phyloP scores from a whole-genome alignment of 2,329 filamentous ascomycete species.

The Thelonectria olida region DNA sequence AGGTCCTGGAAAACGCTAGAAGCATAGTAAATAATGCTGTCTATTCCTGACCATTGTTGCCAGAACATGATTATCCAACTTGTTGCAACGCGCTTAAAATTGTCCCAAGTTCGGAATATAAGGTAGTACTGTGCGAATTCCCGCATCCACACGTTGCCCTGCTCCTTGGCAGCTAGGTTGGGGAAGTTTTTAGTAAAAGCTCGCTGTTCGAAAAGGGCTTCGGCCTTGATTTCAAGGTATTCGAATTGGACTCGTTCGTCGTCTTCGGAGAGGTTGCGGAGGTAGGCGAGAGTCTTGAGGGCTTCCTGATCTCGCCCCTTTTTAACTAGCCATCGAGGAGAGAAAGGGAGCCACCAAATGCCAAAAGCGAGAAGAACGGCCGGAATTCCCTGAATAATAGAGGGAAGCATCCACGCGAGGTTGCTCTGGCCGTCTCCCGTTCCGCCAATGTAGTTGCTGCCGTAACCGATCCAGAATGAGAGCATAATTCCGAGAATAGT shows the following conservation, averaged over 20 bases:
- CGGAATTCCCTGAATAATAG: conserved; percentile 55
- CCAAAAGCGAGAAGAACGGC: conserved; percentile 68
- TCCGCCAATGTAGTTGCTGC: conserved; percentile 58
- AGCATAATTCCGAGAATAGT: conserved; percentile 55
- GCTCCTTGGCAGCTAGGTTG: conserved; percentile 51
- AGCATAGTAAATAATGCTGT: conserved; percentile 56
- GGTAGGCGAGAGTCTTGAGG: conserved; percentile 59
- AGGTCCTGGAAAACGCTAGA: conserved; percentile 71
- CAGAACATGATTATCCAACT: conserved; percentile 72
- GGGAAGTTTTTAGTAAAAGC: conserved; percentile 69
- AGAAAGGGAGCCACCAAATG: conserved; percentile 84
- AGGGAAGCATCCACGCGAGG: conserved; percentile 55
- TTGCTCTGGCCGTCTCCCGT: conserved; percentile 53
- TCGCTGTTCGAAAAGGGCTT: conserved; percentile 79
- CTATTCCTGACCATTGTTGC: conserved; percentile 52
- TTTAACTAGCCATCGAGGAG: conserved; percentile 79
- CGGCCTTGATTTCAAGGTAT: conserved; percentile 84
- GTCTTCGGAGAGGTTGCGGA: conserved; percentile 69
- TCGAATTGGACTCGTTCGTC: conserved; percentile 77
- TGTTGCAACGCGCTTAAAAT: conserved; percentile 71
- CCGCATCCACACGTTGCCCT: conserved; percentile 51
- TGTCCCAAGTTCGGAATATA: conserved; percentile 48
- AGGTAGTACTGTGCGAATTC: conserved; percentile 60
- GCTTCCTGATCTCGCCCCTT: conserved; percentile 76
- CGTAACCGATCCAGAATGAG: conserved; percentile 58